phyloP scores from a whole-genome alignment of 805 yeast genomes.

The Starmerella sirachaensis region DNA sequence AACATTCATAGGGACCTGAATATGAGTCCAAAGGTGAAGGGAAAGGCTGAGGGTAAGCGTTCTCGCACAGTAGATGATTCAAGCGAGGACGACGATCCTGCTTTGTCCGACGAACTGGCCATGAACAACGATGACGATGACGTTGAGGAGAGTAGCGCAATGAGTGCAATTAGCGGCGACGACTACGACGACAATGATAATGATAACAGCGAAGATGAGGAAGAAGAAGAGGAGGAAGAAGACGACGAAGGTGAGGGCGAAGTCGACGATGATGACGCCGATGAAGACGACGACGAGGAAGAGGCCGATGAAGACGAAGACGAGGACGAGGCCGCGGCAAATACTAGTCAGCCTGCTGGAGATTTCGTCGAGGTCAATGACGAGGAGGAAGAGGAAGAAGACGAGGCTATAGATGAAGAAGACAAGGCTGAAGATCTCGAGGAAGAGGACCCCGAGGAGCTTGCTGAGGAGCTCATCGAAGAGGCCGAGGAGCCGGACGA shows the following conservation, averaged over 20 bases:
- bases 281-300: slow-evolving; percentile 1
- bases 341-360: too few species aligned
- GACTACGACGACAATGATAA: background rate
- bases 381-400: slow-evolving; percentile 17
- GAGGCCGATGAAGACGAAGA: slow-evolving; percentile 7
- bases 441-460: slow-evolving; percentile 20
- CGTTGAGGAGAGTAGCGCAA: slow-evolving; percentile 4
- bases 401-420: slow-evolving; percentile 16
- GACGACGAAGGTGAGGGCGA: slow-evolving; percentile 4
- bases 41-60: slow-evolving; percentile 34
- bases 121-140: slow-evolving; percentile 3
- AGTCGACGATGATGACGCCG: slow-evolving; percentile 4
- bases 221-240: background rate
- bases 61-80: slow-evolving; percentile 19
- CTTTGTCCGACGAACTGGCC: background rate
- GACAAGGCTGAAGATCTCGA: slow-evolving; percentile 21
- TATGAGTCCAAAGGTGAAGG: background rate
- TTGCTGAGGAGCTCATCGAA: slow-evolving; percentile 18
- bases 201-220: slow-evolving; percentile 3
- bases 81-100: slow-evolving; percentile 14
- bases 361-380: slow-evolving; percentile 17
- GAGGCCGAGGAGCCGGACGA: slow-evolving; percentile 16
- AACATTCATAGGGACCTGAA: too few species aligned
- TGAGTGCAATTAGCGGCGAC: background rate
- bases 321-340: slow-evolving; percentile 1